Base-by-base conservation (phyloP, 768 basidiomycete species). In the Pholiota conissans region DNA sequence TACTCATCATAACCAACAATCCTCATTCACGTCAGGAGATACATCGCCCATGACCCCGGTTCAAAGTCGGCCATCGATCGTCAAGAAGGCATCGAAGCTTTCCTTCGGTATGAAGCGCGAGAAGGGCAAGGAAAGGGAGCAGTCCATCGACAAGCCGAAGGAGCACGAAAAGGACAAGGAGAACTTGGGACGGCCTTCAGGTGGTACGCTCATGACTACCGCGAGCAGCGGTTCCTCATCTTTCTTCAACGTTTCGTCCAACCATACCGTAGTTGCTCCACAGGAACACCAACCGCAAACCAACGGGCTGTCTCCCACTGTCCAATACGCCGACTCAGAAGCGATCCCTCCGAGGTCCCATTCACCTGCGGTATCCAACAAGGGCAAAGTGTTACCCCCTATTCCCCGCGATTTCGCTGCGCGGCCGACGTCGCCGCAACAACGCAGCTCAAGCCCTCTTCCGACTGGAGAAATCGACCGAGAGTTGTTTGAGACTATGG, bases 191-290 rank as follows among this genome's bases (percentile, higher is more conserved):
- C 72, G 78, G 22, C 77, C 79, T 37, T 79, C 78, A 34, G 76
- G 68, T 11, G 80, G 76, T 16, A 80, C 76, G 5, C 69, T 90
- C 57, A 83, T 80, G 52, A 74, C 85, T n/a, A 88, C 85, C 3
- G 82, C 86, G 4, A 90, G 87, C 67, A 86, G 85, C 52, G 87
- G 86, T 22, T 91, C 89, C 0, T 92, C 90, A 2, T 91, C 91
- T 3, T 92, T 93, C 76, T 91, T 93, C 78, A 91, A 92, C 65
- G 87, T 91, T 5, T 80, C 86, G 2, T 82, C 85, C 5, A 80
- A 81, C 48, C 76, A 80, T 28, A 75, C 76, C 18, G 71, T 70
- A 16, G 61, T 64, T 45, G 64, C 60, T 5, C 22, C 61, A 3
- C 51, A 53, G 11, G 67, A 70, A 22, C 55, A 46, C 10, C 63